Evolutionary conservation across 2,329 filamentous ascomycete genomes (phyloP).

Genomic region (Diplodia sapinea): DNA sequence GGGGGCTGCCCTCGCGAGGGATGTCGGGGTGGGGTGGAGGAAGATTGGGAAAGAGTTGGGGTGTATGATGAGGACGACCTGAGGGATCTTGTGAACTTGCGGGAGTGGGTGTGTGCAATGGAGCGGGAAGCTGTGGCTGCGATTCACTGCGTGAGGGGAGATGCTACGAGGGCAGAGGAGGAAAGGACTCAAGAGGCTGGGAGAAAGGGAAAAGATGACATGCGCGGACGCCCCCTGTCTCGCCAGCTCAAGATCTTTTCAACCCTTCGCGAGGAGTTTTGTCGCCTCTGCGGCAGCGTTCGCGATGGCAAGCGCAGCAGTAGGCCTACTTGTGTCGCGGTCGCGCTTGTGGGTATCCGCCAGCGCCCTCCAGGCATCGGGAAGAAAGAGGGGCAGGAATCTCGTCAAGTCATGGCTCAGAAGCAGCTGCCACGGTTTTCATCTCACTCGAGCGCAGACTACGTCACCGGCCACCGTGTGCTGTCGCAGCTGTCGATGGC

Average conservation of each 20-base stretch:
- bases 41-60: too few species aligned
- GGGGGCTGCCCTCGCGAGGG: too few species aligned
- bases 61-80: too few species aligned
- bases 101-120: too few species aligned
- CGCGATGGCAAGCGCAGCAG: not conserved
- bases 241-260: not conserved
- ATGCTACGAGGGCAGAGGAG: not conserved
- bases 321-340: not conserved
- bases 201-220: not conserved
- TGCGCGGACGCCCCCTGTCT: not conserved
- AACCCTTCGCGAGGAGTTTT: not conserved
- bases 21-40: too few species aligned
- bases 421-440: not conserved
- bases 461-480: too few species aligned
- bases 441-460: not conserved
- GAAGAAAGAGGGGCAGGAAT: not conserved
- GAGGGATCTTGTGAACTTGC: too few species aligned
- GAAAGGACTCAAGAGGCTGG: not conserved
- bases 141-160: too few species aligned
- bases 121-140: too few species aligned
- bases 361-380: too few species aligned
- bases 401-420: not conserved
- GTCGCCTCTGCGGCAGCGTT: not conserved
- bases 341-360: not conserved
- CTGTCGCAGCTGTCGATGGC: not conserved